Evolutionary conservation across 495 filamentous ascomycete genomes (phyloP).

Genomic region (Penicillium crystallinum): DNA sequence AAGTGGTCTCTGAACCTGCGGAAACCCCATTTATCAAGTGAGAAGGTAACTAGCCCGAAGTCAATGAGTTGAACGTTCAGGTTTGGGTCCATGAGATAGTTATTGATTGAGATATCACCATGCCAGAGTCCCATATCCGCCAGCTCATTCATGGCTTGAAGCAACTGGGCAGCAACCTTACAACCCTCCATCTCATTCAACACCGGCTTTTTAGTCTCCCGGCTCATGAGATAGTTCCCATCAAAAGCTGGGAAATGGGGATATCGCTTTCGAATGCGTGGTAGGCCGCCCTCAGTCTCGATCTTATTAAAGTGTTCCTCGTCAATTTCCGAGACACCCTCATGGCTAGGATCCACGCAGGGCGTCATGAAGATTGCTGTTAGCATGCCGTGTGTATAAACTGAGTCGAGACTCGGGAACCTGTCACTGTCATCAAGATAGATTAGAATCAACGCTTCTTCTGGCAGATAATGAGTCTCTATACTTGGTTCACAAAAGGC

Average conservation of each 20-base stretch:
- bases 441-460: constrained; percentile 22
- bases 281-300: not conserved
- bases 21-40: constrained; percentile 11
- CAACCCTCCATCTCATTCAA: constrained; percentile 18
- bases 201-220: constrained; percentile 3
- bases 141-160: constrained; percentile 19
- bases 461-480: constrained; percentile 12
- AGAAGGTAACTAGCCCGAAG: constrained; percentile 14
- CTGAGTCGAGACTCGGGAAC: constrained; percentile 24
- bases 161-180: constrained; percentile 24
- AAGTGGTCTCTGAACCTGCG: not conserved
- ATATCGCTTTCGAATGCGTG: not conserved
- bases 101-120: constrained; percentile 19
- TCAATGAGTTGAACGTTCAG: constrained; percentile 24
- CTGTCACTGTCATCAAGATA: constrained; percentile 15
- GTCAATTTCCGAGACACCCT: not conserved
- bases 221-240: constrained; percentile 10
- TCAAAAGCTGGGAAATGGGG: constrained; percentile 13
- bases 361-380: constrained; percentile 23
- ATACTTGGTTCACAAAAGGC: constrained; percentile 1
- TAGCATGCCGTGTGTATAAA: constrained; percentile 21
- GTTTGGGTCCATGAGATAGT: constrained; percentile 21
- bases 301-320: not conserved
- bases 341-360: constrained; percentile 13
- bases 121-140: constrained; percentile 24